Evolutionary conservation across 129 eudicot genomes (phyloP), one percentile per base, ranked within the genome.

Genomic region (Arctium minus): DNA sequence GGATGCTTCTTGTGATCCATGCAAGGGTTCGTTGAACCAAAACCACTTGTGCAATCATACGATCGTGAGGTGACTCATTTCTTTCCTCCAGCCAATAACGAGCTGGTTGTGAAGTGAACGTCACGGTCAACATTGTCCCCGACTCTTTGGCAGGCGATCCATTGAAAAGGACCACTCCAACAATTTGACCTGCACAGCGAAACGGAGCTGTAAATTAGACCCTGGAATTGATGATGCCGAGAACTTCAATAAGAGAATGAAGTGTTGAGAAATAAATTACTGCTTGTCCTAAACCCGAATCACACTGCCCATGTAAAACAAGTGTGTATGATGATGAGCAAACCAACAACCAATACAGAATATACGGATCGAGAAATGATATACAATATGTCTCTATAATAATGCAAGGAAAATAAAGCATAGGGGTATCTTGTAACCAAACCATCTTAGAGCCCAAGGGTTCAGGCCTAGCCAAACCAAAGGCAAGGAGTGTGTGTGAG

Each of bases 1-100:
- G 87, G 38, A 92, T 72, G 74, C 90, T 83, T 83, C 97, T 91
- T 1, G 97, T 90, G 10, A 79, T 77, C 97, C 97, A 92, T 30
- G 94, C 94, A 79, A 92, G 81, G 72, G 89, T 80, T 18, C 38
- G 74, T 79, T 92, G 86, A 33, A 92, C 97, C 79, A 92, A 81
- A 8, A 65, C 30, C 40, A 88, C 82, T 81, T 92, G 91, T 17
- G 81, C 89, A 81, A 80, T 40, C 4, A 46, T 70, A 27, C 65
- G 65, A 53, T 53, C 27, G 65, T 4, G 65, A 53, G 65, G 65
- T 53, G 65, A 53, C 18, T 22, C 18, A 0, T 53, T 53, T 53
- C 22, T 53, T 27, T 91, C 97, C 84, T 91, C 88, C 77, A 53
- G 82, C 68, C 56, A 78, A 53, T 90, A 94, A 32, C 90, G 44